Conservation (phyloP, 192 early-diverging fungal species). For the Umbelopsis sp. region DNA sequence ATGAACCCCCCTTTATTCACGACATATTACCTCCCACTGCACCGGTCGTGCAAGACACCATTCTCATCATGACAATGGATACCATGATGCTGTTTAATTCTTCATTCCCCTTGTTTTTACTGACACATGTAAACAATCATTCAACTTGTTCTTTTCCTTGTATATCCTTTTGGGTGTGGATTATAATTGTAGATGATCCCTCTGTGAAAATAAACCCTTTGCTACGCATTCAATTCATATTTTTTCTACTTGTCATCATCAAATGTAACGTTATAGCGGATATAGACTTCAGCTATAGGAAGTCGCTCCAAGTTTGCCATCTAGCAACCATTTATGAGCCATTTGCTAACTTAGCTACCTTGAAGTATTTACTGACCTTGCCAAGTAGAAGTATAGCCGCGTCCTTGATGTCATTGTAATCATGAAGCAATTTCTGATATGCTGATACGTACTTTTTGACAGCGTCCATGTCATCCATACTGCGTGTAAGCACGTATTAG, state of each 20-base stretch:
- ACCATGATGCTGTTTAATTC: conserved; percentile 1
- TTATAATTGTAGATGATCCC: conserved; percentile 8
- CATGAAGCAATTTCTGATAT: background rate
- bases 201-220: conserved; percentile 13
- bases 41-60: background rate
- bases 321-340: background rate
- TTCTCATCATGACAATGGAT: conserved; percentile 1
- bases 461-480: background rate
- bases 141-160: background rate
- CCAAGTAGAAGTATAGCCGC: background rate
- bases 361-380: background rate
- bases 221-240: background rate
- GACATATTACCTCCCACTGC: conserved; percentile 6
- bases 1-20: conserved; percentile 1
- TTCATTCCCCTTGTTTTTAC: background rate
- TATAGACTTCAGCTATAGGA: background rate
- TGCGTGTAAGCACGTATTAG: background rate
- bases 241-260: background rate
- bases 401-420: background rate
- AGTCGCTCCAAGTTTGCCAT: background rate
- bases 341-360: background rate
- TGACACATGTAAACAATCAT: background rate
- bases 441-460: background rate
- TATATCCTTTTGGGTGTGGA: conserved; percentile 16
- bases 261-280: background rate